phyloP scores from a whole-genome alignment of 208 protist species.

The Acanthamoeba culbertsoni region DNA sequence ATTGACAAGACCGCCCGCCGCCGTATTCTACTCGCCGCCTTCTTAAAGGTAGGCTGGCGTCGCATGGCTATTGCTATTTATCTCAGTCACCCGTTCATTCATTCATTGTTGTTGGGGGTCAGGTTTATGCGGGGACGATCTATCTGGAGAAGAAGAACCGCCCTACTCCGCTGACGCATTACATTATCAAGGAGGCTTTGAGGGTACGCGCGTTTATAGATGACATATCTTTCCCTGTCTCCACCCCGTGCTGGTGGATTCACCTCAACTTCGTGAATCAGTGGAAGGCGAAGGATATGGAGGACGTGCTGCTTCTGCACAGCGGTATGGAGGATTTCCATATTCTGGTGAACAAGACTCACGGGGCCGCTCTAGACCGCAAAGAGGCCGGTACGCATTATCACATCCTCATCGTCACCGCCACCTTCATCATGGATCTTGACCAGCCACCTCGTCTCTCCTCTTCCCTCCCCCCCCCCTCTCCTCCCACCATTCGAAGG shows the following conservation, averaged over 20 bases:
- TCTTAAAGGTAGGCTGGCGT: neutral
- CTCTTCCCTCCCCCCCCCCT: neutral
- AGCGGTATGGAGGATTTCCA: neutral
- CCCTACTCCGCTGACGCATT: neutral
- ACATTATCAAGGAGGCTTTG: slow-evolving; percentile 21
- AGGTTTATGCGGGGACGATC: neutral
- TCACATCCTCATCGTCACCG: too few species aligned
- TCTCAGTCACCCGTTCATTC: neutral
- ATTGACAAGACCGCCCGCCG: neutral
- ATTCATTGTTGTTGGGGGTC: neutral
- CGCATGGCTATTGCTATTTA: neutral
- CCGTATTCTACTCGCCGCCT: neutral
- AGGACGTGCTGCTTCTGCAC: neutral
- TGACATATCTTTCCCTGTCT: neutral
- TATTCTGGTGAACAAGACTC: neutral
- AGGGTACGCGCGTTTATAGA: neutral
- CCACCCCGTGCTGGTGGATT: too few species aligned
- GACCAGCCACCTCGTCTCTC: neutral
- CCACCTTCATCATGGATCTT: too few species aligned
- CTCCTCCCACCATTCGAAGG: neutral
- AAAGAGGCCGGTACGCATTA: neutral
- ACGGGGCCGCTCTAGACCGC: neutral
- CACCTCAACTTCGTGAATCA: too few species aligned
- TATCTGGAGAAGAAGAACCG: slow-evolving; percentile 14
- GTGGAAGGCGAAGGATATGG: slow-evolving; percentile 49